Evolutionary conservation across 2,329 filamentous ascomycete genomes (phyloP).

Genomic region (Shiraia sp.): DNA sequence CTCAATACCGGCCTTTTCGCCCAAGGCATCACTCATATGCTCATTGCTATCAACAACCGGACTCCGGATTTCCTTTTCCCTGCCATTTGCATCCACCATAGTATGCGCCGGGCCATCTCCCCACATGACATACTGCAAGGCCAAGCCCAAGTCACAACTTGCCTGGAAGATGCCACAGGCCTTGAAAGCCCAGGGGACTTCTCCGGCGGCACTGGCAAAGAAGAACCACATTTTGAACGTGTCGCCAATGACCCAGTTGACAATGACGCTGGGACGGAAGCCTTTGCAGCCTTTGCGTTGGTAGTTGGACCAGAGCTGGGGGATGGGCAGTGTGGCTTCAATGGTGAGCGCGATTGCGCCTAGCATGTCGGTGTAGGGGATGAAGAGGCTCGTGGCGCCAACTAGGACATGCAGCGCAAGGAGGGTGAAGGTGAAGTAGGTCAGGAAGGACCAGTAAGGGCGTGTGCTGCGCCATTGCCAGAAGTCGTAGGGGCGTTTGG

Average conservation of each 20-base stretch:
- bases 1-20: conserved; percentile 18
- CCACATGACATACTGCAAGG: conserved; percentile 17
- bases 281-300: conserved; percentile 72
- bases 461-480: conserved; percentile 79
- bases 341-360: conserved; percentile 77
- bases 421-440: conserved; percentile 67
- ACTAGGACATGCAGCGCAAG: conserved; percentile 69
- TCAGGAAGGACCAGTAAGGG: conserved; percentile 79
- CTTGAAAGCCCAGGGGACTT: conserved; percentile 78
- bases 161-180: conserved; percentile 82
- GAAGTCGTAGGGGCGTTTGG: conserved; percentile 71
- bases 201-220: conserved; percentile 71
- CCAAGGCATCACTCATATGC: conserved; percentile 18
- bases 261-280: conserved; percentile 74
- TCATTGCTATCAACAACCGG: conserved; percentile 20
- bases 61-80: conserved; percentile 30
- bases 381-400: conserved; percentile 61
- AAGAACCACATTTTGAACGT: conserved; percentile 79
- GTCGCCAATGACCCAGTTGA: conserved; percentile 79
- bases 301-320: conserved; percentile 75
- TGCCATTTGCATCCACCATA: conserved; percentile 2
- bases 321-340: conserved; percentile 80
- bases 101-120: conserved; percentile 30
- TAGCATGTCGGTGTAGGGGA: conserved; percentile 67
- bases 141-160: conserved; percentile 70